Evolutionary conservation across 495 filamentous ascomycete genomes (phyloP), one percentile per base, ranked within the genome.

Genomic region (Cetradonia linearis): DNA sequence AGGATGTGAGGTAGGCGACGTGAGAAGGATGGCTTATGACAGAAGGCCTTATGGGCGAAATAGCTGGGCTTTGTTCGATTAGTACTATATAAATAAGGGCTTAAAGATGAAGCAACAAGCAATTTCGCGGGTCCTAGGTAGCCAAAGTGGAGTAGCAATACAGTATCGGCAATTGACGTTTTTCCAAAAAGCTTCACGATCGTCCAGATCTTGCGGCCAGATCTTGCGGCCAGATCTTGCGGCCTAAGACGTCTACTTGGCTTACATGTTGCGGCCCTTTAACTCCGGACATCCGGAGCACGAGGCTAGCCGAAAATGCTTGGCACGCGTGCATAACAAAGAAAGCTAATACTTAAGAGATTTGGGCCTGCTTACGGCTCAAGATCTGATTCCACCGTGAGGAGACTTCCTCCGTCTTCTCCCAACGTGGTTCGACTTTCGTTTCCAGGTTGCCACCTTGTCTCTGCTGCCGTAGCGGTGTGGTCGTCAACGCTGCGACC

Each of bases 1-100:
- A 92, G 14, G 86, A 83, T 33, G 90, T 92, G 57, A 91, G 77
- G 70, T 88, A 86, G 59, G 85, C 88, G 63, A 84, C 77, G 68
- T 93, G 89, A 31, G 88, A 92, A 40, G 85, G 78, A 71, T 85
- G 86, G 33, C 83, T 77, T 46, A 85, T 83, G 58, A 87, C 78
- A 60, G 72, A 74, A 65, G 82, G 86, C 5, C 50, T 31, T 33
- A 33, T 34, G 59, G 81, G 84, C 52, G 77, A 61, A 23, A 60
- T 16, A 53, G 47, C 50, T 40, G 58, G 16, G 42, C 58, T 60
- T 31, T 27, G 38, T 30, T 23, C n/a, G 34, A 10, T 60, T 18
- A 60, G 58, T 46, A 11, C 10, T 3, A 25, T 10, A 9, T 30
- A 44, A 44, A 40, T 0, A 20, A 31, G 14, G 33, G 50, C 23